These are phyloP conservation scores for Cytospora schulzeri DNA, from an alignment of 2,329 filamentous ascomycete species.

Conservation along the genomic window DNA sequence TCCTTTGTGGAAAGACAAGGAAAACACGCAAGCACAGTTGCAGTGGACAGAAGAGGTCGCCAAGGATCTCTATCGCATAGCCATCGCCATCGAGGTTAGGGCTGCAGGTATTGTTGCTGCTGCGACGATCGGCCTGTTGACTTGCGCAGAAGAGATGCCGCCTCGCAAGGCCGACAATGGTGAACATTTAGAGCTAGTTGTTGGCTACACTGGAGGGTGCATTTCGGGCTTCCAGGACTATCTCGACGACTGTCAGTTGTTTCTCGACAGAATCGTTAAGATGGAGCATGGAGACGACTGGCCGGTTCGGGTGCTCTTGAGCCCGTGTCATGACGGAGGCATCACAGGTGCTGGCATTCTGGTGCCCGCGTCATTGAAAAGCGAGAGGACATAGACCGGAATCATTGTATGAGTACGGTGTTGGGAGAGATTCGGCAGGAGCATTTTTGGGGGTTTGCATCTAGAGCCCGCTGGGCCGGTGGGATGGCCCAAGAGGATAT, in stretches of 20 bases:
- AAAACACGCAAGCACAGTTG: constrained; percentile 47
- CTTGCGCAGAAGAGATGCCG: constrained; percentile 67
- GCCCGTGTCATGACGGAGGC: constrained; percentile 62
- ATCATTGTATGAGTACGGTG: no score
- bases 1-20: constrained; percentile 45
- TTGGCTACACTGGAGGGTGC: constrained; percentile 79
- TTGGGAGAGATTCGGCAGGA: no score
- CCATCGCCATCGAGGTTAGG: constrained; percentile 69
- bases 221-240: constrained; percentile 81
- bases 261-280: constrained; percentile 60
- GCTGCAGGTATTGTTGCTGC: constrained; percentile 76
- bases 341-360: constrained; percentile 64
- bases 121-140: constrained; percentile 69
- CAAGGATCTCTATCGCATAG: constrained; percentile 63
- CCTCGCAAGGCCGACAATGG: background rate
- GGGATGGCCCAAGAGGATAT: no score
- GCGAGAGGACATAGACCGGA: constrained; percentile 16
- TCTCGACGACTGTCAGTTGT: constrained; percentile 67
- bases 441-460: no score
- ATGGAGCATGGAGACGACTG: constrained; percentile 40
- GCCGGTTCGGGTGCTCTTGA: constrained; percentile 46
- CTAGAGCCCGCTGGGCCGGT: no score
- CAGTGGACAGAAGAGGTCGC: constrained; percentile 65
- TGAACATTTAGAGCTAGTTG: constrained; percentile 58
- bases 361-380: constrained; percentile 49